A percentile compares a stretch with the other conserved stretches of the same genome.
Conservation (phyloP, 2,329 filamentous ascomycete species). For the Penicillium oxalicum region DNA sequence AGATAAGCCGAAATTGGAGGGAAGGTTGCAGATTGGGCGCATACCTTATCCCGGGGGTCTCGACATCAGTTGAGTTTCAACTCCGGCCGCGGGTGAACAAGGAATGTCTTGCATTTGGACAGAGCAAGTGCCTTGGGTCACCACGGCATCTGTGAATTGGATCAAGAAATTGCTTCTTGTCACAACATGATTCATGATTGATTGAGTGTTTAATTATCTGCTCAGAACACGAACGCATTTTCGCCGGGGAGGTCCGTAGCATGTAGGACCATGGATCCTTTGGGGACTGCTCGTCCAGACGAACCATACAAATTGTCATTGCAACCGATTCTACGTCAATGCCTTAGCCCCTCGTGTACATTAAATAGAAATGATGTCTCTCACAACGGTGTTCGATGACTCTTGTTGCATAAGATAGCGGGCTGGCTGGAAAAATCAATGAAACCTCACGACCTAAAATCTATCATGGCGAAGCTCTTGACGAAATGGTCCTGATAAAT, state of each 20-base stretch:
- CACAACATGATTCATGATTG: too few relatives aligned
- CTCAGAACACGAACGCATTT: too few relatives aligned
- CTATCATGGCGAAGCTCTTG: too few relatives aligned
- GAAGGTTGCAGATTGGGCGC: background rate
- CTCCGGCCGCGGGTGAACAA: slow-evolving; percentile 4
- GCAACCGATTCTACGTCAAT: slow-evolving; percentile 5
- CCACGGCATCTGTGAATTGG: background rate
- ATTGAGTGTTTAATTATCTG: too few relatives aligned
- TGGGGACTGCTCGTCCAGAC: too few relatives aligned
- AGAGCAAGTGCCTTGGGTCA: background rate
- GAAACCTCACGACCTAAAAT: too few relatives aligned
- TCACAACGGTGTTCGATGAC: background rate
- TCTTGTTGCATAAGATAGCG: background rate
- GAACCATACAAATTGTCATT: slow-evolving; percentile 5
- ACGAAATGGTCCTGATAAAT: too few relatives aligned
- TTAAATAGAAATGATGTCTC: background rate
- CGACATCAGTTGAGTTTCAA: slow-evolving; percentile 16
- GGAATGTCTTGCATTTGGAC: background rate
- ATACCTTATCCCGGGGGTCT: slow-evolving; percentile 5
- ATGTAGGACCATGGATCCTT: too few relatives aligned
- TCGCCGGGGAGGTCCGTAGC: too few relatives aligned
- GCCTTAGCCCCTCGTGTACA: slow-evolving; percentile 3
- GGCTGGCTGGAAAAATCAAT: too few relatives aligned
- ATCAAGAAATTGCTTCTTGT: too few relatives aligned
- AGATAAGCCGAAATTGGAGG: background rate